These are phyloP conservation scores for Didymella arachidicola DNA, from an alignment of 2,329 filamentous ascomycete genomes.

Conservation along the genomic window DNA sequence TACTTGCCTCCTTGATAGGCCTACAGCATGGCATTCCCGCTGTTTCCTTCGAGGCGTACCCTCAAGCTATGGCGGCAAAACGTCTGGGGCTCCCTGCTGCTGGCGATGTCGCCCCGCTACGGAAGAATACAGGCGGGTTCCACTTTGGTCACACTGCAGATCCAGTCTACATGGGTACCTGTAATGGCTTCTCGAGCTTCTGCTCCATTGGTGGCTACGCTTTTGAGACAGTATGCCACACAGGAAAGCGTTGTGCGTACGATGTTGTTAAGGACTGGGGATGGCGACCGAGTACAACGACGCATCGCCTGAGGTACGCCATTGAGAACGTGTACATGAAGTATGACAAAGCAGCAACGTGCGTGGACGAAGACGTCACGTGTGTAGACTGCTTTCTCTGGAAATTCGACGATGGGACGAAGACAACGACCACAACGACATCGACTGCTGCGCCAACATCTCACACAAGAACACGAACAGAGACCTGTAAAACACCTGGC, in stretches of 20 bases:
- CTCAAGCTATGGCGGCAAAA: slow-evolving; percentile 46
- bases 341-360: slow-evolving; percentile 45
- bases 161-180: slow-evolving; percentile 50
- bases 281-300: slow-evolving; percentile 46
- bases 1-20: slow-evolving; percentile 46
- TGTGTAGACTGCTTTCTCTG: slow-evolving; percentile 49
- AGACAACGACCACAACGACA: slow-evolving; percentile 37
- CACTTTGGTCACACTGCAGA: slow-evolving; percentile 50
- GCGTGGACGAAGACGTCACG: slow-evolving; percentile 44
- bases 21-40: slow-evolving; percentile 44
- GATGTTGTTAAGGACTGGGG: slow-evolving; percentile 50
- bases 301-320: slow-evolving; percentile 44
- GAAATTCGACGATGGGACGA: slow-evolving; percentile 49
- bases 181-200: slow-evolving; percentile 46
- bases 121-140: slow-evolving; percentile 46
- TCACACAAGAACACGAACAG: slow-evolving; percentile 39
- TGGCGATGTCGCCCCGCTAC: slow-evolving; percentile 40
- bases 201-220: slow-evolving; percentile 49
- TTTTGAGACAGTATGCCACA: slow-evolving; percentile 48
- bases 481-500: slow-evolving; percentile 49
- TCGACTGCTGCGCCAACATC: slow-evolving; percentile 36
- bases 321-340: slow-evolving; percentile 48
- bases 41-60: slow-evolving; percentile 48
- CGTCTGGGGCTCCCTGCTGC: slow-evolving; percentile 43
- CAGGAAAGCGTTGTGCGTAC: slow-evolving; percentile 46